phyloP scores from a whole-genome alignment of 129 eudicot genomes.

The Saussurea involucrata region DNA sequence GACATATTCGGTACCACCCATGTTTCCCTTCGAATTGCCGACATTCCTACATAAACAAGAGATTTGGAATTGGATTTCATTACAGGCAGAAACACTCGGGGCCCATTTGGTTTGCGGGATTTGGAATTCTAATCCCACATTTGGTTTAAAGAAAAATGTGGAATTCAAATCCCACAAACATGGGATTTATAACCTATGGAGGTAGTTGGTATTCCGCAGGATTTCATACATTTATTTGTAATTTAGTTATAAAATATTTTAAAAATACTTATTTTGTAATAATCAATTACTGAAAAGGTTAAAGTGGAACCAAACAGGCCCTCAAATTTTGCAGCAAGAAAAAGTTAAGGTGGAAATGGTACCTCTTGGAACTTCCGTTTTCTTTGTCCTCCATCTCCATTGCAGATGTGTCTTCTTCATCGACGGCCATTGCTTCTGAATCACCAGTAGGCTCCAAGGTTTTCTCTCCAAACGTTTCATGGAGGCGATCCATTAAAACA shows the following conservation, averaged over 20 bases:
- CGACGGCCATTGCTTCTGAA: conserved; percentile 78
- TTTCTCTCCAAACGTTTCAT: conserved; percentile 53
- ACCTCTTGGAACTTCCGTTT: conserved; percentile 61
- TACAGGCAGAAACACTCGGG: not conserved
- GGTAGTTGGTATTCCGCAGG: too few species aligned
- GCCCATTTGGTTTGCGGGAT: too few species aligned
- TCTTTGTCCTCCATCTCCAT: conserved; percentile 90
- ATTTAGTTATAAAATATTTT: too few species aligned
- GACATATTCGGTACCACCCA: conserved; percentile 35
- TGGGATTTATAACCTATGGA: too few species aligned
- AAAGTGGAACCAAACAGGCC: too few species aligned
- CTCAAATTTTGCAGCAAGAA: not conserved
- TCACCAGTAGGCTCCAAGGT: conserved; percentile 31
- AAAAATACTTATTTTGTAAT: too few species aligned
- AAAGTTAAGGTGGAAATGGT: not conserved
- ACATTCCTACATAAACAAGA: not conserved
- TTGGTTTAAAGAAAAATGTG: too few species aligned
- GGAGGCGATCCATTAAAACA: conserved; percentile 62
- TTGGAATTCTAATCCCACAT: too few species aligned
- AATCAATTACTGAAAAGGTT: too few species aligned
- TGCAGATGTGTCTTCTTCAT: conserved; percentile 60
- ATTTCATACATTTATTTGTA: too few species aligned
- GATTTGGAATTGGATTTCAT: too few species aligned
- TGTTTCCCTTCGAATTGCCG: not conserved
- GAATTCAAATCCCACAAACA: too few species aligned